Conservation (phyloP, 805 yeast genomes). For the Hanseniaspora lachancei region DNA sequence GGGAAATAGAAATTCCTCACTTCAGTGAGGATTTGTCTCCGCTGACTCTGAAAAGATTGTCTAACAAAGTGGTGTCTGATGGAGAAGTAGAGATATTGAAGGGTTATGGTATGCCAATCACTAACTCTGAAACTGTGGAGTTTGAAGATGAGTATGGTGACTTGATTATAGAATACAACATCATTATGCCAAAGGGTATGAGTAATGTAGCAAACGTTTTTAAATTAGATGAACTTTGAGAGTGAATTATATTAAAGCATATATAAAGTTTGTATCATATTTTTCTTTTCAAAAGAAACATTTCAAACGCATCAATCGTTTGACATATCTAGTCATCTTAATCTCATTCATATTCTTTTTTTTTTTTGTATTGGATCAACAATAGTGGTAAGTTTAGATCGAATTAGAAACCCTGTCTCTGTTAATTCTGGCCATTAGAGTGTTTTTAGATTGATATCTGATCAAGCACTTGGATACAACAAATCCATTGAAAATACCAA, state of each 20-base stretch:
- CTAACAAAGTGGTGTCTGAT: slow-evolving; percentile 41
- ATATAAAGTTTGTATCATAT: not conserved
- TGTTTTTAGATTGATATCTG: slow-evolving; percentile 12
- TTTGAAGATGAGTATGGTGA: slow-evolving; percentile 39
- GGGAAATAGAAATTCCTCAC: slow-evolving; percentile 57
- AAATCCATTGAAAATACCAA: slow-evolving; percentile 10
- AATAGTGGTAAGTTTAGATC: too few relatives aligned
- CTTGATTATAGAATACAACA: slow-evolving; percentile 36
- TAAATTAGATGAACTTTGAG: slow-evolving; percentile 13
- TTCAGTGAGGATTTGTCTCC: slow-evolving; percentile 47
- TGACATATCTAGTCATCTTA: too few relatives aligned
- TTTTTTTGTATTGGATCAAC: not conserved
- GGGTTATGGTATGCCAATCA: slow-evolving; percentile 76
- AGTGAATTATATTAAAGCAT: not conserved
- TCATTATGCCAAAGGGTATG: slow-evolving; percentile 31
- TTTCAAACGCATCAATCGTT: not conserved
- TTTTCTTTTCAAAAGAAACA: not conserved
- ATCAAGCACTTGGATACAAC: slow-evolving; percentile 8
- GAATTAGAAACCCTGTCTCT: not conserved
- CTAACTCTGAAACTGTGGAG: slow-evolving; percentile 17
- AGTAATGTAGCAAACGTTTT: not conserved
- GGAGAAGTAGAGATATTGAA: slow-evolving; percentile 61
- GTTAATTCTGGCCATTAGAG: not conserved
- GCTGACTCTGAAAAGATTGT: slow-evolving; percentile 34
- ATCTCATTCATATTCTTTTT: slow-evolving; percentile 3